These are phyloP conservation scores for Sporisorium reilianum DNA, from an alignment of 1,284 basidiomycete species.

Conservation along the genomic window DNA sequence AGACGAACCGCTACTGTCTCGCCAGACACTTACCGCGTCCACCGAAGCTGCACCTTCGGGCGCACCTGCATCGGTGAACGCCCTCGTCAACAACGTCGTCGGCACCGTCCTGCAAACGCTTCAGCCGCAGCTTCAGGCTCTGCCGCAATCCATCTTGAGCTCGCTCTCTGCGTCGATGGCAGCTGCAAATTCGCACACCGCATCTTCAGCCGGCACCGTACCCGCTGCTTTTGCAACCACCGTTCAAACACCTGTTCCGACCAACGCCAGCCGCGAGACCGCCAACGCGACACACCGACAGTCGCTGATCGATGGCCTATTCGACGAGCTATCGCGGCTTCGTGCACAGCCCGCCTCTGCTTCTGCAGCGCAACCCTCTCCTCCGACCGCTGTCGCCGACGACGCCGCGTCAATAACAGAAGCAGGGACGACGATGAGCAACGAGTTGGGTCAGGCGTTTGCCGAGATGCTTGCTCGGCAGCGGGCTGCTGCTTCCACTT, in stretches of 20 bases:
- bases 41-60: background rate
- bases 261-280: background rate
- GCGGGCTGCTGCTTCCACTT: constrained; percentile 1
- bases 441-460: constrained; percentile 23
- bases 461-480: constrained; percentile 32
- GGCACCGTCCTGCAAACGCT: constrained; percentile 14
- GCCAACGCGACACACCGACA: constrained; percentile 11
- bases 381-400: background rate
- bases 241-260: background rate
- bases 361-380: background rate
- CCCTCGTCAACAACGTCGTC: constrained; percentile 12
- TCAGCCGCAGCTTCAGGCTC: constrained; percentile 17
- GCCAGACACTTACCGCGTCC: background rate
- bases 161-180: constrained; percentile 5
- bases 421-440: background rate
- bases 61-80: background rate
- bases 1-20: background rate
- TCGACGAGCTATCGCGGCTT: constrained; percentile 27
- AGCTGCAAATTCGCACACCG: background rate
- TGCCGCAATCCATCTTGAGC: constrained; percentile 5
- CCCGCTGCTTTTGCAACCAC: background rate
- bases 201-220: background rate
- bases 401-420: too few relatives aligned
- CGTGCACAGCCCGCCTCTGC: constrained; percentile 15
- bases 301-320: constrained; percentile 28